These are phyloP conservation scores for Globisporangium spinosum DNA, from an alignment of 352 stramenopile genomes.

Conservation along the genomic window DNA sequence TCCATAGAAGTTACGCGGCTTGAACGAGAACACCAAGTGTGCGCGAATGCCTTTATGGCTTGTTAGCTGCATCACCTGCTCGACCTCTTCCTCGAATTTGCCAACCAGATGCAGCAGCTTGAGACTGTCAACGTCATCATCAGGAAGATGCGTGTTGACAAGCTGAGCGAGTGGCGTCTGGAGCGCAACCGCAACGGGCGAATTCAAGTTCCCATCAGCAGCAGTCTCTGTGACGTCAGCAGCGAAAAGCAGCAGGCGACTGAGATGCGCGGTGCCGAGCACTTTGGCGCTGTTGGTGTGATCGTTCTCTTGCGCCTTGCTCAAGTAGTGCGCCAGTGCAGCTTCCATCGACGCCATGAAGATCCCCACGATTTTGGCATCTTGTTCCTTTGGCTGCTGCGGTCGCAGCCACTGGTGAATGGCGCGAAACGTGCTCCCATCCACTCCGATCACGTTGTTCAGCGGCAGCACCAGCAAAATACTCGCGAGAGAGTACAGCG, in stretches of 20 bases:
- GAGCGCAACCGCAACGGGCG: constrained; percentile 5
- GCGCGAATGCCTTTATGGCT: background rate
- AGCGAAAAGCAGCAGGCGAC: constrained; percentile 44
- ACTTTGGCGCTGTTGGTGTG: background rate
- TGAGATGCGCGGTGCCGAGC: constrained; percentile 33
- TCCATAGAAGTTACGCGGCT: constrained; percentile 10
- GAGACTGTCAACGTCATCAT: constrained; percentile 13
- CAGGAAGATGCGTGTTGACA: constrained; percentile 8
- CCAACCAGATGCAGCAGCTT: constrained; percentile 38
- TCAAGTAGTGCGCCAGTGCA: constrained; percentile 23
- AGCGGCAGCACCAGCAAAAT: constrained; percentile 54
- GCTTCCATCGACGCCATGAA: constrained; percentile 17
- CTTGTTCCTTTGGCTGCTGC: background rate
- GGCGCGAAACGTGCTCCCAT: constrained; percentile 25
- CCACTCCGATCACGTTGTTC: constrained; percentile 25
- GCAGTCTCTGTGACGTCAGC: constrained; percentile 20
- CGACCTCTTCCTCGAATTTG: constrained; percentile 38
- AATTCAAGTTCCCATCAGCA: constrained; percentile 3
- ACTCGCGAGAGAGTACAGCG: constrained; percentile 40
- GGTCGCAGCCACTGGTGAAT: constrained; percentile 32
- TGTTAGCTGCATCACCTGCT: constrained; percentile 8
- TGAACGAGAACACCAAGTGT: constrained; percentile 12
- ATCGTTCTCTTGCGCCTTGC: background rate
- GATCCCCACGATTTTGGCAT: background rate
- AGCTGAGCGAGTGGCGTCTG: constrained; percentile 7